Conservation (phyloP, 768 basidiomycete species). For the Chiua virens region DNA sequence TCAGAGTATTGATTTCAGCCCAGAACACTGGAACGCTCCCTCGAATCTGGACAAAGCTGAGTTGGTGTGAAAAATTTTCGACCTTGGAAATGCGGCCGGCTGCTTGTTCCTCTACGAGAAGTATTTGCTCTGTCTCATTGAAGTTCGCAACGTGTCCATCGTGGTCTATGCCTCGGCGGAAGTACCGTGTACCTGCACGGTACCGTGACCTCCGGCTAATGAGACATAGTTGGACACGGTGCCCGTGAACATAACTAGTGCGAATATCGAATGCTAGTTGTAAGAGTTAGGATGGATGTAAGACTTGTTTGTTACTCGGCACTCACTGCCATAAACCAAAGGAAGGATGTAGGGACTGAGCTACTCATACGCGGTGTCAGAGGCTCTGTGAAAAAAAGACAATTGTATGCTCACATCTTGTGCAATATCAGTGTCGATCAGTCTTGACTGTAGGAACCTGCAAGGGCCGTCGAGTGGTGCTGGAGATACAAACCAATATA, state of each 20-base stretch:
- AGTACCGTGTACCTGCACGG: slow-evolving; percentile 96
- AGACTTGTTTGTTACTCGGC: not conserved
- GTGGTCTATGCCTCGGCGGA: slow-evolving; percentile 88
- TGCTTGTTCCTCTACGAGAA: slow-evolving; percentile 67
- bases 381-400: not conserved
- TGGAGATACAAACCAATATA: not conserved
- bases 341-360: slow-evolving; percentile 88
- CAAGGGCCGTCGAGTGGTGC: slow-evolving; percentile 1
- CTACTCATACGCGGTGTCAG: slow-evolving; percentile 41
- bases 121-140: slow-evolving; percentile 96
- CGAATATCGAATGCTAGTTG: slow-evolving; percentile 82
- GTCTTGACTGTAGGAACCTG: slow-evolving; percentile 56
- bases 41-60: slow-evolving; percentile 91
- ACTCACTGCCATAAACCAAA: slow-evolving; percentile 91
- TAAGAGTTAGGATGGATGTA: slow-evolving; percentile 1
- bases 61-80: slow-evolving; percentile 54
- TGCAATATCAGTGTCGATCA: slow-evolving; percentile 57
- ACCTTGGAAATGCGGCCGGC: slow-evolving; percentile 38
- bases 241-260: slow-evolving; percentile 69
- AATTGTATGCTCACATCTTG: slow-evolving; percentile 56
- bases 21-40: slow-evolving; percentile 95
- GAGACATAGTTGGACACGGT: slow-evolving; percentile 78
- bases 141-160: slow-evolving; percentile 94
- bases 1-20: slow-evolving; percentile 93
- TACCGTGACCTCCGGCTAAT: slow-evolving; percentile 93